Evolutionary conservation across 2,329 filamentous ascomycete species (phyloP).

Genomic region (Fusarium sp.): DNA sequence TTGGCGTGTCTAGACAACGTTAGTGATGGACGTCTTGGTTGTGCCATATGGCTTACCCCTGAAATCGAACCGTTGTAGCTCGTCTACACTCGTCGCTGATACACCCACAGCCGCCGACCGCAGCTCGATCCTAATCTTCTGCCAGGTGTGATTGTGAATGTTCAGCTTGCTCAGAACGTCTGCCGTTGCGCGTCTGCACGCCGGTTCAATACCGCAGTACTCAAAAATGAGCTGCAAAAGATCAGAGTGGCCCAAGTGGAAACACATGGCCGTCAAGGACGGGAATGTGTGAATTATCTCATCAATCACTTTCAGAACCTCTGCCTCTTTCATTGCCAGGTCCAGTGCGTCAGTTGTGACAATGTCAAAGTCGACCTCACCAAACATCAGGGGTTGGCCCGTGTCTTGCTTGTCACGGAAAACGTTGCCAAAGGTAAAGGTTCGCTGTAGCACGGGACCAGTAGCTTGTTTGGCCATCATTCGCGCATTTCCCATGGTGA

Average conservation of each 20-base stretch:
- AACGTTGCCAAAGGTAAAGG: slow-evolving; percentile 88
- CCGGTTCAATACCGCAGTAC: slow-evolving; percentile 80
- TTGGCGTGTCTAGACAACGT: slow-evolving; percentile 58
- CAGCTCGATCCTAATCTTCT: slow-evolving; percentile 83
- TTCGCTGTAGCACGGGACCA: slow-evolving; percentile 74
- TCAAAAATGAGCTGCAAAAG: slow-evolving; percentile 90
- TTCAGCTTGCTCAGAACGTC: slow-evolving; percentile 90
- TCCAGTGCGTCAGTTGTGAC: slow-evolving; percentile 85
- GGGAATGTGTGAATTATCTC: slow-evolving; percentile 88
- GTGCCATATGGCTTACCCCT: slow-evolving; percentile 63
- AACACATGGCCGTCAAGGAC: slow-evolving; percentile 81
- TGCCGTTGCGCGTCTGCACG: slow-evolving; percentile 77
- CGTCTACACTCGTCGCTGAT: slow-evolving; percentile 89
- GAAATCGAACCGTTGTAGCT: slow-evolving; percentile 91
- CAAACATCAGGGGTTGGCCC: slow-evolving; percentile 83
- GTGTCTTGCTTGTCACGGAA: slow-evolving; percentile 83
- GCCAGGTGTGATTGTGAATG: slow-evolving; percentile 82
- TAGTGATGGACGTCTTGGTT: slow-evolving; percentile 12
- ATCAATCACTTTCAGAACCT: slow-evolving; percentile 93
- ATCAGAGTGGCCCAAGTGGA: slow-evolving; percentile 89
- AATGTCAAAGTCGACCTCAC: slow-evolving; percentile 96
- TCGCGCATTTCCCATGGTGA: slow-evolving; percentile 89
- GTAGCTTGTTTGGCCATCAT: slow-evolving; percentile 77
- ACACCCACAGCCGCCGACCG: slow-evolving; percentile 84
- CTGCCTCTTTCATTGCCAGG: slow-evolving; percentile 88